Conservation (phyloP, 2,329 filamentous ascomycete species). For the Fulvia fulva region DNA sequence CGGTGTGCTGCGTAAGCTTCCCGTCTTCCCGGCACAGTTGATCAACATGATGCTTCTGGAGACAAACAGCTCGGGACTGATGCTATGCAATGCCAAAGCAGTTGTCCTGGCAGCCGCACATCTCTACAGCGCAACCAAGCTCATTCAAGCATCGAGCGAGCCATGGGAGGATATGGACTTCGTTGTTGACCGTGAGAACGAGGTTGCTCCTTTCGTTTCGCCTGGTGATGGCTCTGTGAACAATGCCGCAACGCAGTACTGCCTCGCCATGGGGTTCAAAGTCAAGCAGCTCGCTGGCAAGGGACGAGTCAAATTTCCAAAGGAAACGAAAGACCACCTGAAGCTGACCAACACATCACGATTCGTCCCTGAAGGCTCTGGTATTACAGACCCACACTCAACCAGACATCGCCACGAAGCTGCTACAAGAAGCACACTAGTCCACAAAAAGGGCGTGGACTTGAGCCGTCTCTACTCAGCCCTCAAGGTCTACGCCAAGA, state of each 20-base stretch:
- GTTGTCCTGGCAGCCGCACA: not conserved
- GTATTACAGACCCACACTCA: too few species aligned
- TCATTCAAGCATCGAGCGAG: not conserved
- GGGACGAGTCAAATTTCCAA: not conserved
- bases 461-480: too few species aligned
- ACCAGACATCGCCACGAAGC: too few species aligned
- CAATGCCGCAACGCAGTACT: not conserved
- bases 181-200: not conserved
- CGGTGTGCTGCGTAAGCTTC: not conserved
- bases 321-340: too few species aligned
- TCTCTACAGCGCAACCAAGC: not conserved
- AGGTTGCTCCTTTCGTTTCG: not conserved
- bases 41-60: not conserved
- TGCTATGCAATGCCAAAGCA: not conserved
- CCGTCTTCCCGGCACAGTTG: not conserved
- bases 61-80: not conserved
- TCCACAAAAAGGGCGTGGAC: too few species aligned
- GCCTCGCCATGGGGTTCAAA: not conserved
- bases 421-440: too few species aligned
- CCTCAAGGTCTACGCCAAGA: too few species aligned
- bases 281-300: not conserved
- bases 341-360: too few species aligned
- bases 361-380: too few species aligned
- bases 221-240: not conserved
- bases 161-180: constrained; percentile 1